These are phyloP conservation scores for Stenocarpella maydis DNA, from an alignment of 2,329 filamentous ascomycete genomes.

Conservation along the genomic window DNA sequence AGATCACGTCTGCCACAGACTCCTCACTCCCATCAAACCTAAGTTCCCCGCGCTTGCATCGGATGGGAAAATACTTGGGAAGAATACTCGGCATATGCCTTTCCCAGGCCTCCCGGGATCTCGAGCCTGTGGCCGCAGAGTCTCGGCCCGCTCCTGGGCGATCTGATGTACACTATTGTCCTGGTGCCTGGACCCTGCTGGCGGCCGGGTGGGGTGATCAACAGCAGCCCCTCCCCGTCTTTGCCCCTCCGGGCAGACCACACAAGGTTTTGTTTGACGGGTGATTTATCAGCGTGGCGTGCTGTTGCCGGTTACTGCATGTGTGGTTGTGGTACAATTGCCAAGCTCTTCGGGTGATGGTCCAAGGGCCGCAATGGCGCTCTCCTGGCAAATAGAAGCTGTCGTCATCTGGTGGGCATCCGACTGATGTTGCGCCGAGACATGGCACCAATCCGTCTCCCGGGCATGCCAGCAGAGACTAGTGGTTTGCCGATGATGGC, in stretches of 20 bases:
- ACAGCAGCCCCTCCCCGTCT: constrained; percentile 13
- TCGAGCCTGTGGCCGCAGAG: not conserved
- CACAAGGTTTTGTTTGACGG: not conserved
- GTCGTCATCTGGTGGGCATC: not conserved
- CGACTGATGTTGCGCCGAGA: not conserved
- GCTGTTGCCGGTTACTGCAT: not conserved
- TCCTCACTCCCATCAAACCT: constrained; percentile 9
- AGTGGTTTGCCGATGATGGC: constrained; percentile 12
- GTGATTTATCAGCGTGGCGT: not conserved
- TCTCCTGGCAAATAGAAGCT: not conserved
- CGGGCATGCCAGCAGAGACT: not conserved
- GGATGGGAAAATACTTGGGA: not conserved
- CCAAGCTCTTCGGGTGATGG: not conserved
- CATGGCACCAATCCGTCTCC: constrained; percentile 18
- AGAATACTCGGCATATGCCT: not conserved
- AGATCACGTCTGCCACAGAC: constrained; percentile 16
- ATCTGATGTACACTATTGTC: constrained; percentile 14
- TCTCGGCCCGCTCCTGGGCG: constrained; percentile 15
- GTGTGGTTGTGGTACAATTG: not conserved
- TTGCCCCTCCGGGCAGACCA: constrained; percentile 1
- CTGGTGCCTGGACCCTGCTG: constrained; percentile 23
- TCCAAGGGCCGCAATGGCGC: constrained; percentile 10
- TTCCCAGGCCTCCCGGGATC: not conserved
- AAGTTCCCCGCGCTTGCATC: constrained; percentile 21
- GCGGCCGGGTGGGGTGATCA: constrained; percentile 21